Evolutionary conservation across 2,329 filamentous ascomycete species (phyloP), one percentile per base, ranked within the genome.

Genomic region (Chaetomium sp.): DNA sequence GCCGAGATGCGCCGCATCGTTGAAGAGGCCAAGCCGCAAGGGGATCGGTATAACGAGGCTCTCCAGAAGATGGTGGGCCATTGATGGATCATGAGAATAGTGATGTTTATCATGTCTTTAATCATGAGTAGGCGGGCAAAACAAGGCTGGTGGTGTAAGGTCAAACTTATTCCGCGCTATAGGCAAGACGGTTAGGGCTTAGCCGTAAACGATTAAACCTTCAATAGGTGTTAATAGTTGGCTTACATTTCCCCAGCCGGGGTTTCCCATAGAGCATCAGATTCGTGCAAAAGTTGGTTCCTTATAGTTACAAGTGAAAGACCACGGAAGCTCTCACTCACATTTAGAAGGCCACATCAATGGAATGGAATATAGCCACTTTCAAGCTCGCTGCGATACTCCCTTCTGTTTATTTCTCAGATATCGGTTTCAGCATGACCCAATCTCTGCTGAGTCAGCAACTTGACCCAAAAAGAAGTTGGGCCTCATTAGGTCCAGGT

Each of bases 11-110:
- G 58, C 13, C 47, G 49, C 21, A 53, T 60, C 13, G 58, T 60
- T 4, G 33, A 60, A 31, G 58, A 53, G 47, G 58, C 49, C 23
- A 60, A 60, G 58, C 58, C 58, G 13, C 31, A 45, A 21, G 58
- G 58, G 16, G 29, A 53, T 21, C 47, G 58, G 31, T 60, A 60
- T 54, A 25, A 21, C 10, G 57, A 51, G 45, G 13, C 45, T 19
- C 21, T 60, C n/a, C 27, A 38, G 45, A 60, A 60, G 29, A 23
- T 27, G 57, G 45, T 38, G n/a, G 57, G 57, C 6, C 45, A 60
- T 51, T 60, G 29, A 51, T 59, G 23, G 38, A 13, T n/a, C n/a
- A n/a, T n/a, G n/a, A 19, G 16, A 19, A 29, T 16, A 16, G 42
- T 27, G 21, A 31, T 23, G 16, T 23, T 25, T 2, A 57, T 47